These are phyloP conservation scores for Daldinia bambusicola DNA, from an alignment of 495 filamentous ascomycete genomes.

Conservation along the genomic window DNA sequence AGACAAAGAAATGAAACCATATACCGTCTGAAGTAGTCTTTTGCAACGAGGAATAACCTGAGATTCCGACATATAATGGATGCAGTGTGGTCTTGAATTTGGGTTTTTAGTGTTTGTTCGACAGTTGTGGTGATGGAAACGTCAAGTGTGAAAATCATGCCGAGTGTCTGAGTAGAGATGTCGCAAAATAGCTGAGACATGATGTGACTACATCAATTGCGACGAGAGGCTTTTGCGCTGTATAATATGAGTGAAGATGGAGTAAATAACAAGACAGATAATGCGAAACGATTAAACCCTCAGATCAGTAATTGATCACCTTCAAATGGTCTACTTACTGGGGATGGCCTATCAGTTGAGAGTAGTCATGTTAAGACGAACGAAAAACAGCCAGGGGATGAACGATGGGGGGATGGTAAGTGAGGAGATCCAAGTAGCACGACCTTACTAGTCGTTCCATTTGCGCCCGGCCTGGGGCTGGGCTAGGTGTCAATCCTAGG, in stretches of 20 bases:
- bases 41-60: not conserved
- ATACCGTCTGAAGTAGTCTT: not conserved
- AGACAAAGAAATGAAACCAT: not conserved
- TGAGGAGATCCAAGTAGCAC: constrained; percentile 6
- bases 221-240: constrained; percentile 16
- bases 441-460: not conserved
- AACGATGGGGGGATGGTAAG: not conserved
- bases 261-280: not conserved
- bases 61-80: not conserved
- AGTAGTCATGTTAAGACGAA: not conserved
- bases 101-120: not conserved
- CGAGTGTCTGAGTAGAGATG: constrained; percentile 11
- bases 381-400: constrained; percentile 6
- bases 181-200: constrained; percentile 25
- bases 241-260: not conserved
- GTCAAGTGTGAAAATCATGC: constrained; percentile 7
- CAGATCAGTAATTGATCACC: not conserved
- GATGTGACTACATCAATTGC: constrained; percentile 24
- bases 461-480: not conserved
- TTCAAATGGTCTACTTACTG: not conserved
- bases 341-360: constrained; percentile 2
- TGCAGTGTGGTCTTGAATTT: not conserved
- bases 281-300: not conserved
- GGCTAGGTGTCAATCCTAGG: constrained; percentile 1
- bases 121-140: not conserved